Base-by-base conservation (phyloP, 768 basidiomycete species). In the Dentipellis sp. region DNA sequence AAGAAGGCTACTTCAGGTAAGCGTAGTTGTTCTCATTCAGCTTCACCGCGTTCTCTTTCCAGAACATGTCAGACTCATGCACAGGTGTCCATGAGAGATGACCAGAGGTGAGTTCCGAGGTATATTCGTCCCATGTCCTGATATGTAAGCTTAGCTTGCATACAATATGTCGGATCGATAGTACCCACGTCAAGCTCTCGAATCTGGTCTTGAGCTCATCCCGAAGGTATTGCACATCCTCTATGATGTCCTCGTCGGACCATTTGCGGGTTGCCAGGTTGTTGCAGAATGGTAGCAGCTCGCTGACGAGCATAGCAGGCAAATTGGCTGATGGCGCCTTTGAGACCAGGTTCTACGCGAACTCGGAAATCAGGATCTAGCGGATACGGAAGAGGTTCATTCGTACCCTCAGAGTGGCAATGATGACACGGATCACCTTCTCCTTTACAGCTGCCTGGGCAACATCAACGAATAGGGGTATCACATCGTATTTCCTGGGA, bases 91-190 rank as follows among this genome's bases (percentile, higher is more conserved):
- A 98, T 6, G 91, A 88, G 22, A 98, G 72, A 67, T 93, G 92
- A 1, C 94, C 94, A 4, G 89, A 91, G 16, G 82, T 75, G 34
- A 99, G 74, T 68, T 98, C 95, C 0, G 92, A 94, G 10, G 80
- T 82, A 66, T 97, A 99, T 70, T 97, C 94, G 67, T 98, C 97
- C 67, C 90, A 99, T 0, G 93, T 99, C 57, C 94, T 97, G 60
- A 12, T 22, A 40, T 38, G 29, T 6, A 29, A 29, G 29, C 6
- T 29, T 29, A 29, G 10, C 2, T 35, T 17, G 34, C 55, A 35
- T 7, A 34, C 4, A 23, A 50, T 23, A 46, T 38, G 49, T 29
- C 23, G 8, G 23, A 10, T 29, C 9, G 23, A 17, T 11, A 55
- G 4, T 9, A 72, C 87, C 56, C 64, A 97, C 94, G 92, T 97